Conservation (phyloP, 805 yeast genomes). For the Lipomyces mesembrius region DNA sequence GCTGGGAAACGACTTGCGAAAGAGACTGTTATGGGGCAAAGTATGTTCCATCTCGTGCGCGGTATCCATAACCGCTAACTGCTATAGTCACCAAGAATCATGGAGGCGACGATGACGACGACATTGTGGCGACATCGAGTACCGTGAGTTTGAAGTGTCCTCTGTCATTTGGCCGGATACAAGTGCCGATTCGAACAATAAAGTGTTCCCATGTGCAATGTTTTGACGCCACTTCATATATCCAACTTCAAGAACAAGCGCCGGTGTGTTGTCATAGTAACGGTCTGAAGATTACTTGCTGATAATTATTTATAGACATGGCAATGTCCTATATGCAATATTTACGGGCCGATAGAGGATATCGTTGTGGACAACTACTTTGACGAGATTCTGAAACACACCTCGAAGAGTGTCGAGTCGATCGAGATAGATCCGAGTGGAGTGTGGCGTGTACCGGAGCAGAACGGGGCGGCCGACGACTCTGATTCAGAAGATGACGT, state of each 20-base stretch:
- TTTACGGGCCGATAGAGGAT: slow-evolving; percentile 56
- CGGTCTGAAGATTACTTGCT: not conserved
- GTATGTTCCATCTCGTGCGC: slow-evolving; percentile 42
- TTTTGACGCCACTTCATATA: slow-evolving; percentile 77
- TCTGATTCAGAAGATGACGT: slow-evolving; percentile 21
- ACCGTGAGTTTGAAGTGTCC: slow-evolving; percentile 78
- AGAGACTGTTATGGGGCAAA: slow-evolving; percentile 55
- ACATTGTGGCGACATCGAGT: slow-evolving; percentile 67
- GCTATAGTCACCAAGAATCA: slow-evolving; percentile 39
- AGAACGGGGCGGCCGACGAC: slow-evolving; percentile 17
- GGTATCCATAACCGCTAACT: not conserved
- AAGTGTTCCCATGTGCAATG: slow-evolving; percentile 84
- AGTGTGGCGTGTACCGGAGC: slow-evolving; percentile 58
- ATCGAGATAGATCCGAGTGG: slow-evolving; percentile 76
- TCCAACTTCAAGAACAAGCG: slow-evolving; percentile 75
- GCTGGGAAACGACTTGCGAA: slow-evolving; percentile 58
- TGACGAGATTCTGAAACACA: slow-evolving; percentile 59
- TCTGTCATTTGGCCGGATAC: slow-evolving; percentile 69
- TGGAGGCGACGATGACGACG: slow-evolving; percentile 76
- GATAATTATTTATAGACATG: slow-evolving; percentile 54
- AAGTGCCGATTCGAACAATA: slow-evolving; percentile 69
- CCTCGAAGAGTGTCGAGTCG: slow-evolving; percentile 62
- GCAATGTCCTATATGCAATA: slow-evolving; percentile 84
- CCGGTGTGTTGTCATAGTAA: slow-evolving; percentile 46
- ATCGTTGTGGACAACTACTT: slow-evolving; percentile 71